Base-by-base conservation (phyloP, 148 eudicot genomes). In the Chenopodium quinoa region DNA sequence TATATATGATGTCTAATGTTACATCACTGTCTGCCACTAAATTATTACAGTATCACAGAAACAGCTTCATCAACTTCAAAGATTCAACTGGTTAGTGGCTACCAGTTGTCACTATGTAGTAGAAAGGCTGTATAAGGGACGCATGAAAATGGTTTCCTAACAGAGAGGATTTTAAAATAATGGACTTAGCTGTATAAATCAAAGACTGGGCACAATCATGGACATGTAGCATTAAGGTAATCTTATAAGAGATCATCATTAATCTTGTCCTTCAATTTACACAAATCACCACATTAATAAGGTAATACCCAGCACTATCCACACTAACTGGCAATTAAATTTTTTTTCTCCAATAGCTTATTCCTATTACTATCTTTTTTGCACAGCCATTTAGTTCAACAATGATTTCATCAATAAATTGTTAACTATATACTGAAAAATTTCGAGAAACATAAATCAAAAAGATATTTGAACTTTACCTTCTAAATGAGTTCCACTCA, bases 401-500 rank as follows among this genome's bases (percentile, higher is more conserved):
- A 4, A 22, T 60, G 56, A 13, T 12, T 9, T 34, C 16, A 14
- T 60, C 10, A 46, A 29, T 31, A 56, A 48, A 48, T 20, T 9
- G 44, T 13, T 22, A 13, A 22, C 9, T 22, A 40, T 17, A 14
- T 37, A 37, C 23, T 4, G 37, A 46, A 72, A 44, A 8, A 47
- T 1, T 48, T 23, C 56, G 50, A 20, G 47, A 12, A 13, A 29
- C 31, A 78, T 29, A 20, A 52, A 79, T 17, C 10, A 56, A 60
- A 77, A 60, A 52, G 31, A 69, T 76, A 46, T 7, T 73, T 17
- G 25, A 81, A 84, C 29, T 10, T 76, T 80, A 93, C 98, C 97
- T 92, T 83, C 86, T 84, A 19, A 90, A 85, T 52, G 86, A 78
- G 73, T 72, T 83, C 87, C 80, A 84, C 22, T 88, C 76, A 62